phyloP scores from a whole-genome alignment of 768 basidiomycete species.

The Naganishia friedmannii region DNA sequence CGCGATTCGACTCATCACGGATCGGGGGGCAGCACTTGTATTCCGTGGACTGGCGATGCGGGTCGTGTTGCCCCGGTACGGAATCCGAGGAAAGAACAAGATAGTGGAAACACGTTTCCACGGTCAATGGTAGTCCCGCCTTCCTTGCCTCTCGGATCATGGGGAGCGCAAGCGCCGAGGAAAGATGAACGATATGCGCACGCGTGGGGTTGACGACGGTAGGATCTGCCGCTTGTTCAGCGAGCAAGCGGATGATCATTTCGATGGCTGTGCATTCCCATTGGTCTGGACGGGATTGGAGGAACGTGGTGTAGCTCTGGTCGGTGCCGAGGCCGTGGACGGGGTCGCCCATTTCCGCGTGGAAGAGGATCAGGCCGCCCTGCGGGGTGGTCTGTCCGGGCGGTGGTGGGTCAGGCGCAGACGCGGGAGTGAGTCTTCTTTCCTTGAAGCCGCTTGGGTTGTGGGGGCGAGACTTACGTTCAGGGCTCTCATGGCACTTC shows the following conservation, averaged over 20 bases:
- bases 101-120: constrained; percentile 98
- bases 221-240: constrained; percentile 11
- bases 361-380: constrained; percentile 75
- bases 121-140: constrained; percentile 65
- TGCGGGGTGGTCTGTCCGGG: constrained; percentile 57
- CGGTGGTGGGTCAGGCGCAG: too few relatives aligned
- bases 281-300: constrained; percentile 74
- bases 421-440: too few relatives aligned
- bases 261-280: constrained; percentile 79
- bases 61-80: constrained; percentile 64
- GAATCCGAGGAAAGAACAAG: constrained; percentile 69
- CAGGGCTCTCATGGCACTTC: constrained; percentile 68
- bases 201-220: constrained; percentile 47
- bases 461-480: constrained; percentile 57
- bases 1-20: constrained; percentile 68
- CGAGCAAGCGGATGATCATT: constrained; percentile 59
- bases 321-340: constrained; percentile 45
- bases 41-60: constrained; percentile 57
- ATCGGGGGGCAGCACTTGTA: constrained; percentile 98
- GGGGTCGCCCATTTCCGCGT: constrained; percentile 69
- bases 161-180: constrained; percentile 76
- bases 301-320: constrained; percentile 73
- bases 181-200: constrained; percentile 93
- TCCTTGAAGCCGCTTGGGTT: too few relatives aligned
- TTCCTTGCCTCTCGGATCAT: constrained; percentile 66